Base-by-base conservation (phyloP, 2,329 filamentous ascomycete species). In the Monosporascus sp. region DNA sequence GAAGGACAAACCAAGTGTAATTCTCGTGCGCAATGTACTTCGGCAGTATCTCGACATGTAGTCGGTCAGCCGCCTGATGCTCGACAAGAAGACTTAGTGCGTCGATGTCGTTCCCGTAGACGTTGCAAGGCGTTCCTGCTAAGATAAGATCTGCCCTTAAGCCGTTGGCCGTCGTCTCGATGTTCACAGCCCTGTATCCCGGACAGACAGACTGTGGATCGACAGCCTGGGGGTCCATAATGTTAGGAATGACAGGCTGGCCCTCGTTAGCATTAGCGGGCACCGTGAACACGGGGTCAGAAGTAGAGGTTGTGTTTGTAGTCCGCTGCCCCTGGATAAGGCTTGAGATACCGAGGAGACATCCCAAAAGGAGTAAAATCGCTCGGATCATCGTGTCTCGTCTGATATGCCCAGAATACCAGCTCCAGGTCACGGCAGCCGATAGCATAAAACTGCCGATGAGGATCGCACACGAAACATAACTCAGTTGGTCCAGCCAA, bases 61-160 rank as follows among this genome's bases (percentile, higher is more conserved):
- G 68, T 1, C 88, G 78, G 60, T 89, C 81, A 17, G 71, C 69
- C 5, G 81, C 77, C 64, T 89, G 83, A 59, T 85, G 86, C 62
- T 85, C 81, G 14, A 94, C 85, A 3, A 82, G 78, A 34, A 95
- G 72, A 37, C 77, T 79, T 48, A 95, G 72, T 5, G 78, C 73
- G 24, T 84, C 76, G 27, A 95, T 73, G 64, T 95, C 90, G 7
- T 78, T 86, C 0, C 90, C 90, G 58, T 93, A 95, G 22, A 83
- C 80, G 68, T 93, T 88, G 73, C 90, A 94, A 6, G 85, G 76
- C 9, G 74, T 62, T 0, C 89, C 89, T 7, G 86, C 86, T 11
- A 95, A 78, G 3, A 71, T 77, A 47, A 96, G 74, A 57, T 87
- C 79, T 2, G 89, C 90, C 1, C 81, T 88, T 50, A 94, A 71